phyloP scores from a whole-genome alignment of 768 basidiomycete species.

The Panaeolus cyanescens region DNA sequence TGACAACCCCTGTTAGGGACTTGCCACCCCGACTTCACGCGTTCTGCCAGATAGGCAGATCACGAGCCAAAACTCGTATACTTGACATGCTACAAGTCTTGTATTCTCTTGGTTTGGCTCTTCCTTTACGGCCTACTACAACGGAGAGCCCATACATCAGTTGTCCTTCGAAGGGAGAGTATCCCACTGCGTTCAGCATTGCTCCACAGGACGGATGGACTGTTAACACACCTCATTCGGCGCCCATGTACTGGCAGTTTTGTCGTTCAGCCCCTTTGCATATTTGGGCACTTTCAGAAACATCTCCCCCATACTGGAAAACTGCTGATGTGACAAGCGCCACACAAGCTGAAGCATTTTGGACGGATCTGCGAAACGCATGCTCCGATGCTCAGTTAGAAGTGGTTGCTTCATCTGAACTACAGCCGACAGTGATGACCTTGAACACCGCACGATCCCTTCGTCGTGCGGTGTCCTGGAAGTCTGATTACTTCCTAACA shows the following conservation, averaged over 20 bases:
- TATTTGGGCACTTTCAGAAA: slow-evolving; percentile 58
- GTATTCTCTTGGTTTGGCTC: slow-evolving; percentile 54
- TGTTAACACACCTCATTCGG: slow-evolving; percentile 41
- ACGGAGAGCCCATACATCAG: slow-evolving; percentile 43
- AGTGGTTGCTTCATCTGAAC: slow-evolving; percentile 3
- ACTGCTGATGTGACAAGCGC: slow-evolving; percentile 40
- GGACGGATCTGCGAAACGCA: slow-evolving; percentile 55
- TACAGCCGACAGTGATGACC: slow-evolving; percentile 18
- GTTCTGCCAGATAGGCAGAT: slow-evolving; percentile 58
- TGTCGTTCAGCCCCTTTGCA: slow-evolving; percentile 55
- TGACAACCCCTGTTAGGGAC: slow-evolving; percentile 50
- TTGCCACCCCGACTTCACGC: slow-evolving; percentile 52
- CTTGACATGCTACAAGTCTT: slow-evolving; percentile 65
- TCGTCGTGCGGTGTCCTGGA: slow-evolving; percentile 65
- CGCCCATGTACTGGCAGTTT: slow-evolving; percentile 69
- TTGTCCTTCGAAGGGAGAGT: slow-evolving; percentile 42
- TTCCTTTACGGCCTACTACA: slow-evolving; percentile 53
- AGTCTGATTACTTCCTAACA: slow-evolving; percentile 57
- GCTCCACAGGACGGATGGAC: slow-evolving; percentile 46
- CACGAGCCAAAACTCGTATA: slow-evolving; percentile 59
- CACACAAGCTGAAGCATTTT: slow-evolving; percentile 49
- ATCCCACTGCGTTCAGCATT: slow-evolving; percentile 49
- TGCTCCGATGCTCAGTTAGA: slow-evolving; percentile 38
- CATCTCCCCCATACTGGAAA: slow-evolving; percentile 56
- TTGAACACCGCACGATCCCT: slow-evolving; percentile 47